These are phyloP conservation scores for Aspergillus leporis DNA, from an alignment of 495 filamentous ascomycete species.

Conservation along the genomic window DNA sequence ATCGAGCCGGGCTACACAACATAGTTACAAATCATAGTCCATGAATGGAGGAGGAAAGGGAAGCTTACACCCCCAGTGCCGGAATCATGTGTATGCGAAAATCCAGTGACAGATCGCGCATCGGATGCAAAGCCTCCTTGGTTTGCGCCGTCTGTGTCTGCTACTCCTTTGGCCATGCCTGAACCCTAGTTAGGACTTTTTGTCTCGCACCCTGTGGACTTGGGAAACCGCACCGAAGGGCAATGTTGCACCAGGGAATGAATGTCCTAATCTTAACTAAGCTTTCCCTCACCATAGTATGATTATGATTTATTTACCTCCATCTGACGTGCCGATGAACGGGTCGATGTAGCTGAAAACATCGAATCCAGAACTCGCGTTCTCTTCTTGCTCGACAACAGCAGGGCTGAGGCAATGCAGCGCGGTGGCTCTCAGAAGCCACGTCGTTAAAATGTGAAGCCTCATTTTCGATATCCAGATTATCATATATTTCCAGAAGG, in stretches of 20 bases:
- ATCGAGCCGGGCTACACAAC: constrained; percentile 54
- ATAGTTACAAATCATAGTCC: constrained; percentile 8
- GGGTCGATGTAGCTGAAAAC: too few species aligned
- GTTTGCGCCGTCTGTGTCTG: constrained; percentile 66
- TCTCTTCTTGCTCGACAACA: too few species aligned
- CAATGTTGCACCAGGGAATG: constrained; percentile 72
- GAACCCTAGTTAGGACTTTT: not conserved
- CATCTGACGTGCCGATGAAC: too few species aligned
- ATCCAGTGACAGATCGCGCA: constrained; percentile 60
- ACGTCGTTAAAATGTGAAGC: too few species aligned
- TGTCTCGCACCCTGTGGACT: not conserved
- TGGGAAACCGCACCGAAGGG: constrained; percentile 56
- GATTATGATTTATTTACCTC: too few species aligned
- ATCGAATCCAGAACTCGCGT: too few species aligned
- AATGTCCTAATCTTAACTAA: too few species aligned
- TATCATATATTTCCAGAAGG: too few species aligned
- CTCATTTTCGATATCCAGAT: too few species aligned
- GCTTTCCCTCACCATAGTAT: too few species aligned
- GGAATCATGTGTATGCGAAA: constrained; percentile 70
- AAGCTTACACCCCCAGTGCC: constrained; percentile 68
- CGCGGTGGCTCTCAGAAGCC: too few species aligned
- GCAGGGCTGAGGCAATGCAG: too few species aligned
- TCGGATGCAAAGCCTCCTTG: constrained; percentile 75
- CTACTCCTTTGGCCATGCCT: constrained; percentile 75
- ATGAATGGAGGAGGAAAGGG: not conserved